Conservation (phyloP, 176 grass and related monocot genomes). For the Oryza officinalis region DNA sequence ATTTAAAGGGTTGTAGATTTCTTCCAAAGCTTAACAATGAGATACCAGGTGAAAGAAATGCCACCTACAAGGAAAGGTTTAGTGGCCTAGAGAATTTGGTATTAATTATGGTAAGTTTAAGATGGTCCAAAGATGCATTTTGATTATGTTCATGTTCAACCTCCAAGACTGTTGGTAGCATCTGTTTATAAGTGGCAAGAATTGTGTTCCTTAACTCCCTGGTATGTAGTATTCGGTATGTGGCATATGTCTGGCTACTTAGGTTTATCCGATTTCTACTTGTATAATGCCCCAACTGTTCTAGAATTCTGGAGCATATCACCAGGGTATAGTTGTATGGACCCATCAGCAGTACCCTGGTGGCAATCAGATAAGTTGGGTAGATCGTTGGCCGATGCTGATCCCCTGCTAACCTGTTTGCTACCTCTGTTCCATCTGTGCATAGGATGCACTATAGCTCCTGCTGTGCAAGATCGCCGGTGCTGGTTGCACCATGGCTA, state of each 20-base stretch:
- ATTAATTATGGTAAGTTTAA: conserved; percentile 83
- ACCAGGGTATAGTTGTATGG: background rate
- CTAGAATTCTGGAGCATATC: background rate
- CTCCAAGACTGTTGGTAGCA: conserved; percentile 5
- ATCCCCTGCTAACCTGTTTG: too few species aligned
- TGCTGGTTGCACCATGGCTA: too few species aligned
- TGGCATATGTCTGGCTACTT: background rate
- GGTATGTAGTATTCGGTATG: background rate
- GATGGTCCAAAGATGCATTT: conserved; percentile 8
- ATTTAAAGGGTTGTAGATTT: conserved; percentile 88
- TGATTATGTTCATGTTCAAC: background rate
- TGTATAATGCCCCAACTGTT: background rate
- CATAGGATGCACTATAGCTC: too few species aligned
- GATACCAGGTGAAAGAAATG: conserved; percentile 67
- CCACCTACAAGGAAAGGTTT: conserved; percentile 93
- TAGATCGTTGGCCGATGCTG: too few species aligned
- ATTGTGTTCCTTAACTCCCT: background rate
- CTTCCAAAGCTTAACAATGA: conserved; percentile 97
- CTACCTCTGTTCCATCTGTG: too few species aligned
- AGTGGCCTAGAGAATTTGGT: conserved; percentile 85
- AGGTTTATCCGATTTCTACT: background rate
- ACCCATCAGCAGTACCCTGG: background rate
- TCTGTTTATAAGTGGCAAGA: background rate
- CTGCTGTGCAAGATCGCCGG: too few species aligned
- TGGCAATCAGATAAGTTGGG: too few species aligned